Conservation (phyloP, 108 stramenopile genomes). For the Licmophora abbreviata region DNA sequence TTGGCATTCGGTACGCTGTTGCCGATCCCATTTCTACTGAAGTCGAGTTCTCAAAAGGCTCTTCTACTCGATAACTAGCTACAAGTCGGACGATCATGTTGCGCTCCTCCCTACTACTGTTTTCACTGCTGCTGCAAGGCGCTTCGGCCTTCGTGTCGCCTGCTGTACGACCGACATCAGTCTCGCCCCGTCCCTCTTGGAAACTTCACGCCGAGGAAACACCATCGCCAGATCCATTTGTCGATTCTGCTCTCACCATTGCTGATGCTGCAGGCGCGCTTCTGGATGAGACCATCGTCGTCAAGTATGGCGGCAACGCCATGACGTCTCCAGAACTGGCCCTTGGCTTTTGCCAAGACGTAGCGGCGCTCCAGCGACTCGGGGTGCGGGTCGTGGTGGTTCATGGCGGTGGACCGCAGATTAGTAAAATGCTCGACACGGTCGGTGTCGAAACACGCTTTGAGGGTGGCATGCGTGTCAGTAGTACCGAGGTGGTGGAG, state of each 20-base stretch:
- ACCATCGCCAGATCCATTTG: constrained; percentile 31
- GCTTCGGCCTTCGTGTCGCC: too few relatives aligned
- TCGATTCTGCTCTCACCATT: constrained; percentile 43
- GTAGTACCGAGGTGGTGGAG: constrained; percentile 82
- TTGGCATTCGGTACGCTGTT: too few relatives aligned
- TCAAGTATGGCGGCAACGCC: constrained; percentile 91
- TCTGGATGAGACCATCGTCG: constrained; percentile 68
- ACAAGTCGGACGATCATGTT: too few relatives aligned
- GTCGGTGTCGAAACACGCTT: constrained; percentile 78
- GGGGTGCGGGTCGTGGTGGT: constrained; percentile 86
- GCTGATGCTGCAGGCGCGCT: constrained; percentile 51
- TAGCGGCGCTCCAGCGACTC: constrained; percentile 74
- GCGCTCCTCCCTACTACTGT: too few relatives aligned
- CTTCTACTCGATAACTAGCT: too few relatives aligned
- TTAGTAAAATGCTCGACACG: constrained; percentile 74
- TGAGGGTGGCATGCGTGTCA: constrained; percentile 87
- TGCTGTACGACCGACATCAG: too few relatives aligned
- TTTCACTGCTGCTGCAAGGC: too few relatives aligned
- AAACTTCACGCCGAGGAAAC: background rate
- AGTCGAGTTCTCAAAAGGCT: too few relatives aligned
- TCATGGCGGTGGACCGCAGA: constrained; percentile 95
- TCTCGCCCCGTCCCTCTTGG: too few relatives aligned
- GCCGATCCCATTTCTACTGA: too few relatives aligned
- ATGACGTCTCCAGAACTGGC: constrained; percentile 86
- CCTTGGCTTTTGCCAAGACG: constrained; percentile 71